Conservation (phyloP, 192 early-diverging fungal species). For the Entophlyctis helioformis region DNA sequence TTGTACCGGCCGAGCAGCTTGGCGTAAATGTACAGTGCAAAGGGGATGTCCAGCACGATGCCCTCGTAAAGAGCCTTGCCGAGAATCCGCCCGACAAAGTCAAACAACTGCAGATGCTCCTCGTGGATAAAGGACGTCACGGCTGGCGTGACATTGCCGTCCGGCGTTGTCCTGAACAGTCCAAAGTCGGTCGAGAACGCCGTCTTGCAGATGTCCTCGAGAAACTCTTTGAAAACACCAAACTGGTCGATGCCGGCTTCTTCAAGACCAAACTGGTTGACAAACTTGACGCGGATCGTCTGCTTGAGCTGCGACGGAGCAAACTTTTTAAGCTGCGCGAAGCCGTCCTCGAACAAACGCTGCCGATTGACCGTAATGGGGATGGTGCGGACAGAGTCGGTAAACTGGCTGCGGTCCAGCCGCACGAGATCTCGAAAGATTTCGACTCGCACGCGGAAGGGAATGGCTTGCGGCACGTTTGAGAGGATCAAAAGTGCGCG, state of each 20-base stretch:
- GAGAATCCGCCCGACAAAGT: constrained; percentile 29
- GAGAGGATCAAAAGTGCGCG: not conserved
- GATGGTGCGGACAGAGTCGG: too few relatives aligned
- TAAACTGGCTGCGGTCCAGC: too few relatives aligned
- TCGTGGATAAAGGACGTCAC: constrained; percentile 20
- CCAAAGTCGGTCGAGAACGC: constrained; percentile 24
- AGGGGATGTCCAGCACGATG: constrained; percentile 38
- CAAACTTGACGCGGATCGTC: constrained; percentile 20
- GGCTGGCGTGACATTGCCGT: constrained; percentile 23
- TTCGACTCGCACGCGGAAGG: not conserved
- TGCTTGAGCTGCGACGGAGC: constrained; percentile 21
- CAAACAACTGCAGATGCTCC: constrained; percentile 25
- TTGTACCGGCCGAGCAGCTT: constrained; percentile 27
- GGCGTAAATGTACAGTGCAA: constrained; percentile 32
- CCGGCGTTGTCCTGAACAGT: constrained; percentile 24
- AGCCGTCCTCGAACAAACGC: constrained; percentile 31
- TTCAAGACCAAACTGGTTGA: constrained; percentile 15
- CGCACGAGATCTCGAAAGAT: too few relatives aligned
- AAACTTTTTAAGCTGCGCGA: constrained; percentile 11
- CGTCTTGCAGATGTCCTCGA: constrained; percentile 22
- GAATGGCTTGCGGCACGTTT: not conserved
- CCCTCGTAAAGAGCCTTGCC: constrained; percentile 37
- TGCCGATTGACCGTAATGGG: too few relatives aligned
- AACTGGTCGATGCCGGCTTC: constrained; percentile 32
- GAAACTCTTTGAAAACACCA: constrained; percentile 36